Evolutionary conservation across 2,329 filamentous ascomycete species (phyloP), one percentile per base, ranked within the genome.

Genomic region (Lasiodiplodia gonubiensis): DNA sequence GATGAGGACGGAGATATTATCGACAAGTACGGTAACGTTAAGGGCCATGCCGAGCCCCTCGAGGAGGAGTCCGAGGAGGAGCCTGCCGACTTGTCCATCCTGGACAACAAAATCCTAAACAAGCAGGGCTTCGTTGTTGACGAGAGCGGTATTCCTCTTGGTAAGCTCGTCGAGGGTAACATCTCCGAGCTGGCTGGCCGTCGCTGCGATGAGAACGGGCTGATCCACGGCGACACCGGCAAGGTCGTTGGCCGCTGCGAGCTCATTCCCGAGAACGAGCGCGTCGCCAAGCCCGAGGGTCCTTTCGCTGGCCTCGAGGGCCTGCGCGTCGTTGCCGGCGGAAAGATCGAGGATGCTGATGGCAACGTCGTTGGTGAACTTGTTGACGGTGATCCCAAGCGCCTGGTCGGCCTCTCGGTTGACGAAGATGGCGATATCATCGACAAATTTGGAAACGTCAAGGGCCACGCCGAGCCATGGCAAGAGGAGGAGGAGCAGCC

Each of bases 121-220:
- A 85, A 84, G 77, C 77, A 81, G 66, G 83, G 83, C 67, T 78
- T 83, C 42, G 81, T 85, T 70, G 83, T 85, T 69, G 82, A 81
- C 53, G 80, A 82, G 54, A 80, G 83, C 68, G 82, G 82, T 49
- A 79, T 84, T 6, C 82, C 82, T 30, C 76, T 86, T 69, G 90
- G 88, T 46, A 88, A 39, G 84, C 92, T 2, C 1, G 77, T 92
- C 21, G 89, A 92, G 74, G 90, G 90, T 18, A 86, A 90, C 68
- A 74, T 86, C 46, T 85, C 86, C 76, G 84, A 86, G 64, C 84
- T 92, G 48, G 79, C 88, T 18, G 90, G 90, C 33, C 88, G 86
- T 73, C 90, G 90, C 85, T 89, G 89, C 73, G 89, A 92, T 76
- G 90, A 88, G 77, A 80, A 90, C 39, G 90, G 90, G 39, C 87